A percentile compares a stretch with the other conserved stretches of the same genome.
Evolutionary conservation across 371 early-diverging fungal genomes (phyloP).

Genomic region (Mucor mucedo): DNA sequence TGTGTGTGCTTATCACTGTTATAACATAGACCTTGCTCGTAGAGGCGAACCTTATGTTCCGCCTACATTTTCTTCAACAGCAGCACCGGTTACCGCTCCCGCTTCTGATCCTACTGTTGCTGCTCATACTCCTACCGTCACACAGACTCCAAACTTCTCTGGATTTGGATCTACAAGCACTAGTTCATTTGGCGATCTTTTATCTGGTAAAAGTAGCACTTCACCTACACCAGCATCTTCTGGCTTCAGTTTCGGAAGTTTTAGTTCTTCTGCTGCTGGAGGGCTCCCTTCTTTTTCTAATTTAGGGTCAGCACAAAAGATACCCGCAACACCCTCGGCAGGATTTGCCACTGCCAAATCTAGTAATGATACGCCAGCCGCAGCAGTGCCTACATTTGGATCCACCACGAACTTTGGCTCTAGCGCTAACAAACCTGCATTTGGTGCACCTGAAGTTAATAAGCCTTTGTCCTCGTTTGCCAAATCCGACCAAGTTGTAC

Average conservation of each 20-base stretch:
- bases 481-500: neutral
- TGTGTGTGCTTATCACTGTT: constrained; percentile 49
- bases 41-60: constrained; percentile 32
- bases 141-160: constrained; percentile 7
- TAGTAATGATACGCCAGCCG: neutral
- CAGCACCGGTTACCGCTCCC: constrained; percentile 6
- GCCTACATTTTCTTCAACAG: neutral
- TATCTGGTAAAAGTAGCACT: constrained; percentile 17
- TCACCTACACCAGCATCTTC: neutral
- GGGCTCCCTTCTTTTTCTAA: constrained; percentile 12
- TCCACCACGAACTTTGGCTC: constrained; percentile 1
- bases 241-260: constrained; percentile 5
- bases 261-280: neutral
- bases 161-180: constrained; percentile 1
- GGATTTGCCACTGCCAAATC: constrained; percentile 29
- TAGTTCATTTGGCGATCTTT: constrained; percentile 21
- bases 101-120: constrained; percentile 3
- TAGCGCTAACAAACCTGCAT: constrained; percentile 1
- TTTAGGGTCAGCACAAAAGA: constrained; percentile 16
- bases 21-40: constrained; percentile 39
- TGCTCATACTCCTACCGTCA: neutral
- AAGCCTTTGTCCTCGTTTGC: constrained; percentile 9
- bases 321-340: constrained; percentile 22
- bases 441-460: constrained; percentile 17
- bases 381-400: constrained; percentile 21